Evolutionary conservation across 805 yeast genomes (phyloP).

Genomic region (Candida krabiensis): DNA sequence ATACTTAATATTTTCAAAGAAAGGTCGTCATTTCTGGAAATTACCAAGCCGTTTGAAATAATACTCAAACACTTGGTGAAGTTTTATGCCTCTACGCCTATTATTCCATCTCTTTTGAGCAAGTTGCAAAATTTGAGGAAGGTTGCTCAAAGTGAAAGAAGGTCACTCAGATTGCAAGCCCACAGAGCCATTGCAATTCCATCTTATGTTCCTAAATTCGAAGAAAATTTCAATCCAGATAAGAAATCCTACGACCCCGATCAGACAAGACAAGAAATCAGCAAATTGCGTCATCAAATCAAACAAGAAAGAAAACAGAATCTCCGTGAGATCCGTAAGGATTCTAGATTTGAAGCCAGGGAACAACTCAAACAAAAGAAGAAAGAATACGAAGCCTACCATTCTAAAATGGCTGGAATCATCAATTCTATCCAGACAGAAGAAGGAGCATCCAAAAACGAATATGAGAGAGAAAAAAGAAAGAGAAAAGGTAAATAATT

Average conservation of each 20-base stretch:
- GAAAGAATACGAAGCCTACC: constrained; percentile 73
- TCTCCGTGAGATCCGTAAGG: constrained; percentile 87
- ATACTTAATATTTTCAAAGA: constrained; percentile 55
- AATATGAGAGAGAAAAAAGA: constrained; percentile 83
- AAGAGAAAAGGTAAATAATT: constrained; percentile 48
- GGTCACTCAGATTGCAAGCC: constrained; percentile 76
- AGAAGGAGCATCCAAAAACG: constrained; percentile 94
- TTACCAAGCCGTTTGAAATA: constrained; percentile 46
- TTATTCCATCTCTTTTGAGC: constrained; percentile 35
- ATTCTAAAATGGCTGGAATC: constrained; percentile 84
- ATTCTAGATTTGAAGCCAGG: constrained; percentile 81
- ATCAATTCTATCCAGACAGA: constrained; percentile 85
- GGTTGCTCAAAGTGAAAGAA: constrained; percentile 49
- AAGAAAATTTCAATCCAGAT: constrained; percentile 94
- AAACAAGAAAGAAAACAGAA: constrained; percentile 91
- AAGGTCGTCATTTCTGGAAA: constrained; percentile 58
- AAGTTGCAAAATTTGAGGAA: constrained; percentile 51
- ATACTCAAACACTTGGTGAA: constrained; percentile 42
- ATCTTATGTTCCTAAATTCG: constrained; percentile 85
- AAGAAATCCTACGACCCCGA: constrained; percentile 88
- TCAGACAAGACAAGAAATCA: constrained; percentile 75
- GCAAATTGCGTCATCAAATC: constrained; percentile 78
- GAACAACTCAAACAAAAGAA: constrained; percentile 81
- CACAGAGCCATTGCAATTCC: constrained; percentile 86
- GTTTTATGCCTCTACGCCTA: constrained; percentile 36